These are phyloP conservation scores for Backusella luteola DNA, from an alignment of 192 early-diverging fungal species.

Conservation along the genomic window DNA sequence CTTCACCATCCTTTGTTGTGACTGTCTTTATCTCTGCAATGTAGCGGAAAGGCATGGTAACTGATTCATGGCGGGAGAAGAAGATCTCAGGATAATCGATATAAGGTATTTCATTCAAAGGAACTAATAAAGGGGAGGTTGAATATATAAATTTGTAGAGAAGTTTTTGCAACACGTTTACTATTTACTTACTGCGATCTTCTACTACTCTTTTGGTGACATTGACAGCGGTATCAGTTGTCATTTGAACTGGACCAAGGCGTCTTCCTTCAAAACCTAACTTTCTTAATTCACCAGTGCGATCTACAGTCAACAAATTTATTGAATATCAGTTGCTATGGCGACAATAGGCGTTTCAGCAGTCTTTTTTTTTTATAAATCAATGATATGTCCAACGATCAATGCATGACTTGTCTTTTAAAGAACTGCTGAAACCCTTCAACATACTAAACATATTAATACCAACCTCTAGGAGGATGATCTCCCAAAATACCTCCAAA, in stretches of 20 bases:
- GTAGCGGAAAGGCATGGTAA: slow-evolving; percentile 81
- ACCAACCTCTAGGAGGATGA: slow-evolving; percentile 61
- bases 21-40: slow-evolving; percentile 46
- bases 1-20: slow-evolving; percentile 37
- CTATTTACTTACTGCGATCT: slow-evolving; percentile 44
- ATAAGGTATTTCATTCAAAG: slow-evolving; percentile 62
- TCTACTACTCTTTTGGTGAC: slow-evolving; percentile 70
- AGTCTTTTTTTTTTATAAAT: no score
- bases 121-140: slow-evolving; percentile 28
- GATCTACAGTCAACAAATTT: slow-evolving; percentile 33
- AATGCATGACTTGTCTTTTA: no score
- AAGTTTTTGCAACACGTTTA: not conserved
- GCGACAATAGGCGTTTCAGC: not conserved
- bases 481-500: slow-evolving; percentile 83
- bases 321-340: not conserved
- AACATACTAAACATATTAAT: not conserved
- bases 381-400: no score
- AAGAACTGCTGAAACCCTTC: no score
- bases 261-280: slow-evolving; percentile 70
- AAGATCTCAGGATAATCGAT: slow-evolving; percentile 74
- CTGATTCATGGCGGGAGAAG: slow-evolving; percentile 66
- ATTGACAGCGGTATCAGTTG: slow-evolving; percentile 80
- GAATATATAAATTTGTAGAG: not conserved
- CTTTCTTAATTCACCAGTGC: slow-evolving; percentile 60
- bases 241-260: slow-evolving; percentile 80